Evolutionary conservation across 192 early-diverging fungal species (phyloP).

Genomic region (Dimargaris xerosporica): DNA sequence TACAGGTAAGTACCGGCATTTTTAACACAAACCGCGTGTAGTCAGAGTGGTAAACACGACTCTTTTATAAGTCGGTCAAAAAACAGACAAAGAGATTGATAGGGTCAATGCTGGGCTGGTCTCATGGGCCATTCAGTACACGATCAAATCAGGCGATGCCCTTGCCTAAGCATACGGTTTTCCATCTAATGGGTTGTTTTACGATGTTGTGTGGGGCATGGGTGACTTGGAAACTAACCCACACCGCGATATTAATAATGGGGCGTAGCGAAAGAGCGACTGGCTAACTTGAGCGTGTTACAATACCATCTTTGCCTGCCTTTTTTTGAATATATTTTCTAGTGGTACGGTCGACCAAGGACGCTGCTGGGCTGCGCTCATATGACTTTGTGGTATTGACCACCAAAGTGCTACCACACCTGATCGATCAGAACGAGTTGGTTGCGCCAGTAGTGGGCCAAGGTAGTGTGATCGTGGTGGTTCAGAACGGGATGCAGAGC

Average conservation of each 20-base stretch:
- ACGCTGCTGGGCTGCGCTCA: constrained; percentile 27
- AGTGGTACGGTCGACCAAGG: constrained; percentile 26
- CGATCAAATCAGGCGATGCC: too few species aligned
- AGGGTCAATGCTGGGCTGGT: too few species aligned
- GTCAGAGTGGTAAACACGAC: background rate
- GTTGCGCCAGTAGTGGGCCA: constrained; percentile 35
- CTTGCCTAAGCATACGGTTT: too few species aligned
- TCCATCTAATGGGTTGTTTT: too few species aligned
- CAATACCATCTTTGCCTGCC: background rate
- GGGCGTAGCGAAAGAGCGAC: too few species aligned
- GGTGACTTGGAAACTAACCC: background rate
- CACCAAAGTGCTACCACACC: constrained; percentile 50
- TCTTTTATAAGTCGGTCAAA: too few species aligned
- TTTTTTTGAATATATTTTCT: background rate
- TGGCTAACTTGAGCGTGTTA: background rate
- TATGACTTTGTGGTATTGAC: constrained; percentile 48
- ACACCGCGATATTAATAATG: background rate
- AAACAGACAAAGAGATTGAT: too few species aligned
- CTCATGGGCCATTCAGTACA: too few species aligned
- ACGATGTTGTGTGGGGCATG: too few species aligned
- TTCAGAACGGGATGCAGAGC: constrained; percentile 59
- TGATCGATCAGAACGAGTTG: constrained; percentile 35
- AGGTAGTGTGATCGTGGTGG: constrained; percentile 39
- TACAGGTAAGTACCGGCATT: constrained; percentile 19
- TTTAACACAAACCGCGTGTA: background rate